Percentiles rank a stretch among this genome's conserved stretches.
Evolutionary conservation across 305 asterid species (phyloP).

Genomic region (Salvia sclarea): DNA sequence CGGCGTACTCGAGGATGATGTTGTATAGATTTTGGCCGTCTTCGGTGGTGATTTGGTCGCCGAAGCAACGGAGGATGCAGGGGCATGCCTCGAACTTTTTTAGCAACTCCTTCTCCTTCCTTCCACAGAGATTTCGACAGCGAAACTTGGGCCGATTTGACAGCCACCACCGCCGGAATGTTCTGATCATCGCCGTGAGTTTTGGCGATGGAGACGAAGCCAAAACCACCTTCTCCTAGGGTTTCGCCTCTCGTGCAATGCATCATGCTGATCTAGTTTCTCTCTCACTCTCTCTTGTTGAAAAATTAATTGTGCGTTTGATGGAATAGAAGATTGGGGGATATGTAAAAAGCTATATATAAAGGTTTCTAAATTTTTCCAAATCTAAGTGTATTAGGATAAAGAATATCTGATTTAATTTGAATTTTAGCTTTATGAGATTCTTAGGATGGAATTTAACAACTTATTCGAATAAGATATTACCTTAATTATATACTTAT

Average conservation of each 20-base stretch:
- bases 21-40: constrained; percentile 24
- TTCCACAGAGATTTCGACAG: neutral
- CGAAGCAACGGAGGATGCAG: constrained; percentile 16
- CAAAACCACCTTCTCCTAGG: constrained; percentile 23
- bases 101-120: constrained; percentile 4
- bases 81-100: neutral
- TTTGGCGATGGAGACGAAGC: constrained; percentile 24
- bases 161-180: constrained; percentile 13
- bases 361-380: no score
- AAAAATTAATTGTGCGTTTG: no score
- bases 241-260: constrained; percentile 27
- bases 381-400: no score
- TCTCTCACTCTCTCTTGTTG: no score
- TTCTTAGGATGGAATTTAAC: no score
- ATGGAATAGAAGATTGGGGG: no score
- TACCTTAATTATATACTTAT: no score
- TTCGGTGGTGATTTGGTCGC: constrained; percentile 20
- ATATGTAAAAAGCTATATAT: no score
- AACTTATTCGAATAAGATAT: no score
- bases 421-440: no score
- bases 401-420: no score
- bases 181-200: constrained; percentile 3
- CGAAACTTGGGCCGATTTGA: constrained; percentile 15
- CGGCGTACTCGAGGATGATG: constrained; percentile 29
- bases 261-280: no score